Conservation (phyloP, 371 early-diverging fungal species). For the Mortierella sp. region DNA sequence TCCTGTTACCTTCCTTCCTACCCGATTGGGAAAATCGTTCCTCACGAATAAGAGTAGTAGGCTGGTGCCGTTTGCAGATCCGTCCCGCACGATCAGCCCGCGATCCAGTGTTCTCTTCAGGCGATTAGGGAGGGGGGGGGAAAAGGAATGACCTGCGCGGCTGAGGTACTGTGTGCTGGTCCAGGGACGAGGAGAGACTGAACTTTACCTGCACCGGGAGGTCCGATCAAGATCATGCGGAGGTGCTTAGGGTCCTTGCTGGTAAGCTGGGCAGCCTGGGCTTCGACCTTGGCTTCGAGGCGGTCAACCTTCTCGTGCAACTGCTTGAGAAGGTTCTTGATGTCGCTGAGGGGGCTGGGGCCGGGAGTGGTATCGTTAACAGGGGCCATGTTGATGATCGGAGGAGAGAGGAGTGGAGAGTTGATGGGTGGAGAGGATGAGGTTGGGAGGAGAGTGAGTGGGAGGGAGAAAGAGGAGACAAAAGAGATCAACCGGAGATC, state of each 20-base stretch:
- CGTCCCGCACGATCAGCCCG: neutral
- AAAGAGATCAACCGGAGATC: no score
- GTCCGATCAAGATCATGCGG: conserved; percentile 97
- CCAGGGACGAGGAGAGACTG: no score
- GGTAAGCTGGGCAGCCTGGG: conserved; percentile 17
- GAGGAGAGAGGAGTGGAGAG: conserved; percentile 19
- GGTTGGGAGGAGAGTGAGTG: no score
- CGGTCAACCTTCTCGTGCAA: conserved; percentile 55
- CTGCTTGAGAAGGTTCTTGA: conserved; percentile 55
- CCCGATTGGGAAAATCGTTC: no score
- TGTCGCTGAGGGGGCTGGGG: conserved; percentile 54
- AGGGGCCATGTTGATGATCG: conserved; percentile 44
- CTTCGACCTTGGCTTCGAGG: conserved; percentile 50
- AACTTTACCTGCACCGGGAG: conserved; percentile 91
- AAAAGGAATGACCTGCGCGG: neutral
- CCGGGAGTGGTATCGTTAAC: conserved; percentile 53
- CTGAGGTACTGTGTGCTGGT: no score
- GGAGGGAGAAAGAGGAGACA: no score
- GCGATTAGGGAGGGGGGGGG: neutral
- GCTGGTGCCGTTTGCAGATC: neutral
- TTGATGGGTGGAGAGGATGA: neutral
- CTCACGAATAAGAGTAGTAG: neutral
- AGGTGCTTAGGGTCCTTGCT: conserved; percentile 58
- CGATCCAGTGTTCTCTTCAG: neutral
- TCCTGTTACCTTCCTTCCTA: no score